Percentiles rank a stretch among this genome's conserved stretches.
phyloP scores from a whole-genome alignment of 768 basidiomycete genomes.

The Lactarius hengduanensis region DNA sequence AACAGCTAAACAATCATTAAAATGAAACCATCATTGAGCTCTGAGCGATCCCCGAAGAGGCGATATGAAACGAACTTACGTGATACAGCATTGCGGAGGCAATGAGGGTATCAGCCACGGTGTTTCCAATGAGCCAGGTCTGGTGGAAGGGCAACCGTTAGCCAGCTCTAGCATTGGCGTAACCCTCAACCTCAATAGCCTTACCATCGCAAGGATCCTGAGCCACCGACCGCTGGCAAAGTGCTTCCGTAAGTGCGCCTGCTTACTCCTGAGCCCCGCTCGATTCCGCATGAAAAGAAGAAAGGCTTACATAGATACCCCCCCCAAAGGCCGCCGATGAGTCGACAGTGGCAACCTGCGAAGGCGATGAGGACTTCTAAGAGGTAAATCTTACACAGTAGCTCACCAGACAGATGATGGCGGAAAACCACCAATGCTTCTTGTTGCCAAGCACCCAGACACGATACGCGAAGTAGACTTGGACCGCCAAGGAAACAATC shows the following conservation, averaged over 20 bases:
- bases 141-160: background rate
- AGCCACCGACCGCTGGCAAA: background rate
- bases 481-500: slow-evolving; percentile 6
- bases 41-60: background rate
- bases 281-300: background rate
- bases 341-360: slow-evolving; percentile 1
- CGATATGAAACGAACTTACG: background rate
- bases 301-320: slow-evolving; percentile 2
- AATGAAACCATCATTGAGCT: slow-evolving; percentile 1
- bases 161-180: background rate
- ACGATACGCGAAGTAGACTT: slow-evolving; percentile 12
- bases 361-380: background rate
- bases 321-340: background rate
- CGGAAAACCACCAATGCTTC: background rate
- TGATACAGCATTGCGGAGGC: slow-evolving; percentile 11
- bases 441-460: slow-evolving; percentile 9
- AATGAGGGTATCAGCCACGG: slow-evolving; percentile 7
- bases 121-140: slow-evolving; percentile 16
- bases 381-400: background rate
- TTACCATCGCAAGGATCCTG: background rate
- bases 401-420: slow-evolving; percentile 11
- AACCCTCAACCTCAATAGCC: background rate
- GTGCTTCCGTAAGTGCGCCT: background rate
- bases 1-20: background rate
- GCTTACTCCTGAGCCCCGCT: background rate